A percentile compares a stretch with the other conserved stretches of the same genome.
Conservation (phyloP, 2,329 filamentous ascomycete genomes). For the Colletotrichum sp. region DNA sequence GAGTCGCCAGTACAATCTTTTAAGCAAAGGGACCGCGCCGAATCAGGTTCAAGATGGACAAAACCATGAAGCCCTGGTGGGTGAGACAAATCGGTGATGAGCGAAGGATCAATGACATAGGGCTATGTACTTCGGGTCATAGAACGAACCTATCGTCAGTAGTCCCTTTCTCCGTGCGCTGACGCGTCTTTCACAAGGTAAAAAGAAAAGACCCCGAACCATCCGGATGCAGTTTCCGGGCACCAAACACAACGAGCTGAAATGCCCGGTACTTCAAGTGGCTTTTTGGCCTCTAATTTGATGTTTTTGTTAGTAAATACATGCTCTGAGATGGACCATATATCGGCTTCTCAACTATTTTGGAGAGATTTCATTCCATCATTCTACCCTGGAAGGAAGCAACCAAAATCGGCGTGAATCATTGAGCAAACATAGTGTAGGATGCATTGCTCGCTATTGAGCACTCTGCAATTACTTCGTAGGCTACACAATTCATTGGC, state of each 20-base stretch:
- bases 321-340: background rate
- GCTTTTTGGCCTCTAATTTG: background rate
- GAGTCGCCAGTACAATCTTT: background rate
- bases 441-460: background rate
- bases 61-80: background rate
- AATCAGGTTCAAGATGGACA: background rate
- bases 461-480: background rate
- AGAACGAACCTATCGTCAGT: background rate
- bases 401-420: background rate
- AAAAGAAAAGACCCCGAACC: background rate
- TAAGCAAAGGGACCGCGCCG: background rate
- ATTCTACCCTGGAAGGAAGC: background rate
- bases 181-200: background rate
- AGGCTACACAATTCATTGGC: background rate
- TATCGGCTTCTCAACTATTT: background rate
- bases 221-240: background rate
- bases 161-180: background rate
- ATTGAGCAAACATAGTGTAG: background rate
- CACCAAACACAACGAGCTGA: background rate
- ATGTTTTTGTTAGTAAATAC: background rate
- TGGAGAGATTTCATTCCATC: background rate
- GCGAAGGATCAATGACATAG: background rate
- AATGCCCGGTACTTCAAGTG: background rate
- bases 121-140: background rate
- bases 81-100: background rate